Base-by-base conservation (phyloP, 495 filamentous ascomycete genomes). In the Penicillium goetzii region DNA sequence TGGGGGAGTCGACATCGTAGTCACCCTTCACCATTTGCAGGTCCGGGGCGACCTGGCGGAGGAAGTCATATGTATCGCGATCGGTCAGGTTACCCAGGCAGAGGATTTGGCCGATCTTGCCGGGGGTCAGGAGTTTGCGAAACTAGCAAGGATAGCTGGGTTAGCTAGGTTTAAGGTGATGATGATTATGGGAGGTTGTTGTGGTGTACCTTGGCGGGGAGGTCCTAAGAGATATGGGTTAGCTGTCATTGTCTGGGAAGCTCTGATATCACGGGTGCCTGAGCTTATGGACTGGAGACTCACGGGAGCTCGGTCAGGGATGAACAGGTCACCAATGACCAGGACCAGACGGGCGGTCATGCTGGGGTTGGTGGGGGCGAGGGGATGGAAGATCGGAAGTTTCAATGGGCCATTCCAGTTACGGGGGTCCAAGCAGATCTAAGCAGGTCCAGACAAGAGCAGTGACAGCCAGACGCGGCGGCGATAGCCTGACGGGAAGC, bases 1-100 rank as follows among this genome's bases (percentile, higher is more conserved):
- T 92, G 30, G 92, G 88, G 15, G 93, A 93, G 64, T 97, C 93
- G 61, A 95, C 88, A 75, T 99, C 95, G 80, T 91, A 96, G 65
- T 94, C 91, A 32, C 93, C 93, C 74, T 92, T 91, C 66, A 97
- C 93, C 76, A 98, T 90, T 72, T 98, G 96, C 56, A 99, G 85
- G 78, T 99, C 96, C 11, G 95, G 92, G 8, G 93, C 88, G 72
- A 98, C 88, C 70, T 86, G 84, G 66, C 93, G 92, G 40, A 98
- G 92, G 83, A 96, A 97, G 65, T 96, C 91, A 83, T 93, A 97
- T 51, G 93, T 97, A 63, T 90, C 85, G 73, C 92, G 91, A 79
- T 96, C 92, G 66, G 95, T 99, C 41, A 98, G 86, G 80, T 99
- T 99, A 60, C 95, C 95, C 11, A 99, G 88, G 77, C 95, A 98